A percentile compares a stretch with the other conserved stretches of the same genome.
Evolutionary conservation across 257 asterid genomes (phyloP).

Genomic region (Jacaranda copaia): DNA sequence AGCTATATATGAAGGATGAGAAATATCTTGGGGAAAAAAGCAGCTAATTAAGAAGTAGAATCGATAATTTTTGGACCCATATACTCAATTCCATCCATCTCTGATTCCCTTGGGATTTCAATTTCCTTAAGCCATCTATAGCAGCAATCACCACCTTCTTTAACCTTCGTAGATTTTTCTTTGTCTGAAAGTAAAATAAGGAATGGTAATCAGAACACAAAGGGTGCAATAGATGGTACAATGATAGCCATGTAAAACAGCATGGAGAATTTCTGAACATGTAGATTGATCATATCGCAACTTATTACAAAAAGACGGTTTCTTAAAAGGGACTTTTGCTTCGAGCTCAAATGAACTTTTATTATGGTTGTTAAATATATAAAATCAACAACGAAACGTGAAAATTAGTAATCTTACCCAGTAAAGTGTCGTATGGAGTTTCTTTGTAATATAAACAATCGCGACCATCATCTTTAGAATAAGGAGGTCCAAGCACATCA

Average conservation of each 20-base stretch:
- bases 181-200: slow-evolving; percentile 42
- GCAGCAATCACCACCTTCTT: slow-evolving; percentile 39
- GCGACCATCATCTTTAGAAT: slow-evolving; percentile 70
- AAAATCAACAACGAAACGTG: neutral
- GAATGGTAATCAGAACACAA: slow-evolving; percentile 8
- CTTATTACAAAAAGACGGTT: no score
- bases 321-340: no score
- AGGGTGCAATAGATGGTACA: no score
- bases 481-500: slow-evolving; percentile 88
- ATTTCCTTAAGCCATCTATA: slow-evolving; percentile 73
- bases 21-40: no score
- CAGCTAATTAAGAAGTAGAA: neutral
- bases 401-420: slow-evolving; percentile 37
- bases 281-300: no score
- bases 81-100: slow-evolving; percentile 77
- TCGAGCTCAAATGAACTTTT: no score
- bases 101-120: slow-evolving; percentile 67
- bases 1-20: neutral
- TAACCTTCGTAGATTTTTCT: slow-evolving; percentile 29
- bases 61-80: slow-evolving; percentile 67
- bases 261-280: neutral
- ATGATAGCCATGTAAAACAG: neutral
- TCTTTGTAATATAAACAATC: slow-evolving; percentile 75
- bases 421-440: slow-evolving; percentile 36
- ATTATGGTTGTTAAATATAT: no score